Conservation (phyloP, 208 protist genomes). For the Crithidia fasciculata region DNA sequence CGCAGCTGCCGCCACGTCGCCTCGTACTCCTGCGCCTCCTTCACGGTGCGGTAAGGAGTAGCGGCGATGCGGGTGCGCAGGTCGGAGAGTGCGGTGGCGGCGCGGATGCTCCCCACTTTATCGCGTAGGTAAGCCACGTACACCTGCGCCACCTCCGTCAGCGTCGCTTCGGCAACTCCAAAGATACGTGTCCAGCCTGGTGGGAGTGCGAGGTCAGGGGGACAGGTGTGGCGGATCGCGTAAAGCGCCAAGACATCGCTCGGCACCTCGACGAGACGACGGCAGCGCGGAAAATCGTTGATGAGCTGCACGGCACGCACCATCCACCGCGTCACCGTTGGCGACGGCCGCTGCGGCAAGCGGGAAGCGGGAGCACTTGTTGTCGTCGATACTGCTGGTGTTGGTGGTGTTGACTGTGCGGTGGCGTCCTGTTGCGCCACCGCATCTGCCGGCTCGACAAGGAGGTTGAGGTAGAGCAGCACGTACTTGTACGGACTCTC, state of each 20-base stretch:
- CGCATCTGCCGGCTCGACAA: conserved; percentile 35
- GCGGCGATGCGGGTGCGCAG: conserved; percentile 6
- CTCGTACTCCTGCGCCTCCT: conserved; percentile 21
- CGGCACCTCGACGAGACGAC: conserved; percentile 32
- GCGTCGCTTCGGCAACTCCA: conserved; percentile 32
- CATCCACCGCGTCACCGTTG: conserved; percentile 57
- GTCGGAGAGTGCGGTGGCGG: conserved; percentile 13
- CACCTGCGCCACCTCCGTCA: conserved; percentile 19
- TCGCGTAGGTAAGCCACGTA: conserved; percentile 26
- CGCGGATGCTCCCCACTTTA: conserved; percentile 11
- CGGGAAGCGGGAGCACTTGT: not conserved
- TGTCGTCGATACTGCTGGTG: not conserved
- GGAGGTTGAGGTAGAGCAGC: conserved; percentile 62
- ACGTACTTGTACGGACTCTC: conserved; percentile 83
- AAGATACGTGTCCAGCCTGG: conserved; percentile 58
- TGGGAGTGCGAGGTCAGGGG: conserved; percentile 45
- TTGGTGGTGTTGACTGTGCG: not conserved
- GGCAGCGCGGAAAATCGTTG: conserved; percentile 78
- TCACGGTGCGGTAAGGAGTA: conserved; percentile 34
- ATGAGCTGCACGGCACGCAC: conserved; percentile 55
- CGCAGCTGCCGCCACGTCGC: conserved; percentile 2
- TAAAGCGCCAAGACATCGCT: conserved; percentile 61
- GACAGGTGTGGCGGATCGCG: conserved; percentile 53
- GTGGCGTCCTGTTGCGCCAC: not conserved
- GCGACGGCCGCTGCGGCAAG: conserved; percentile 11